Conservation (phyloP, 148 eudicot genomes). For the Rhododendron williamsianum region DNA sequence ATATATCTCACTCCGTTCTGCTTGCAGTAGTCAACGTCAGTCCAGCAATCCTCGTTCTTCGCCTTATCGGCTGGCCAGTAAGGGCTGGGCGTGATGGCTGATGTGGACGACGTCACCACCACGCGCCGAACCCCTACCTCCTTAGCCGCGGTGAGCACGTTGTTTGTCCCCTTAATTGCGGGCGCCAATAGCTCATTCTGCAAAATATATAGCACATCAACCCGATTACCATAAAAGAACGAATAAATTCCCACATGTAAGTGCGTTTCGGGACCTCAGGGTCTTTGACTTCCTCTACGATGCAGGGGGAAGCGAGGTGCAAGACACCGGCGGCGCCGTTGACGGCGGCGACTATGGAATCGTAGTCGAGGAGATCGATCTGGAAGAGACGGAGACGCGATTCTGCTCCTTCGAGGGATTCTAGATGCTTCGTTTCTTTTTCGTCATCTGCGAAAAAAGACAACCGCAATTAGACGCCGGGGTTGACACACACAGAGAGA, state of each 20-base stretch:
- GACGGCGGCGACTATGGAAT: slow-evolving; percentile 55
- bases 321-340: slow-evolving; percentile 60
- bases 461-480: background rate
- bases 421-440: slow-evolving; percentile 46
- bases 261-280: slow-evolving; percentile 42
- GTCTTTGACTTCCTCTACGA: slow-evolving; percentile 50
- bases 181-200: slow-evolving; percentile 66
- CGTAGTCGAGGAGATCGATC: slow-evolving; percentile 74
- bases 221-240: background rate
- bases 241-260: background rate
- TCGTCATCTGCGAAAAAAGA: background rate
- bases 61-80: slow-evolving; percentile 59
- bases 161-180: slow-evolving; percentile 70
- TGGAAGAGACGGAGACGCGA: slow-evolving; percentile 63
- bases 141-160: slow-evolving; percentile 79
- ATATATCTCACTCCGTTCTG: slow-evolving; percentile 40
- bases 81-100: slow-evolving; percentile 71
- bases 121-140: slow-evolving; percentile 71
- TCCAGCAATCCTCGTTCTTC: slow-evolving; percentile 82
- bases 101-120: slow-evolving; percentile 74
- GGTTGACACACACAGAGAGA: too few species aligned
- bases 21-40: slow-evolving; percentile 71
- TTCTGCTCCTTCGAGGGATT: slow-evolving; percentile 72
- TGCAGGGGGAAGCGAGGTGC: slow-evolving; percentile 84
- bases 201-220: background rate